phyloP scores from a whole-genome alignment of 2,329 filamentous ascomycete genomes.

The Shiraia sp. region DNA sequence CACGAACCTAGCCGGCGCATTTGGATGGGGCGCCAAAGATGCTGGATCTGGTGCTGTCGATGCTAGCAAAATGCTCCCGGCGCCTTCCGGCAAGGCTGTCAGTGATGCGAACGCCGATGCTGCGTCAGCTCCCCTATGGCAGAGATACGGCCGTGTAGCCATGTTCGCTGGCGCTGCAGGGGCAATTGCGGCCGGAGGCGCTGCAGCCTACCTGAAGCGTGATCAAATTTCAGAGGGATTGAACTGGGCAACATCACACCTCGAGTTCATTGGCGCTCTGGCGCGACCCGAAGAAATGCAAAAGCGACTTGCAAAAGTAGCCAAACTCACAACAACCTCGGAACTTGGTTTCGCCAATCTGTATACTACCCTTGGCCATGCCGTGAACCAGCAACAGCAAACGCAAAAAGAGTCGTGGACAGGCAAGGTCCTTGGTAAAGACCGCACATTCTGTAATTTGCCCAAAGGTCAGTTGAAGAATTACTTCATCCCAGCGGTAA shows the following conservation, averaged over 20 bases:
- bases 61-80: slow-evolving; percentile 41
- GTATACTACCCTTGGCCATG: slow-evolving; percentile 80
- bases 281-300: slow-evolving; percentile 81
- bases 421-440: slow-evolving; percentile 65
- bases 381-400: slow-evolving; percentile 54
- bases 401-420: slow-evolving; percentile 43
- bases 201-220: slow-evolving; percentile 83
- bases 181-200: slow-evolving; percentile 78
- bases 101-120: slow-evolving; percentile 50
- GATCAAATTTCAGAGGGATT: slow-evolving; percentile 77
- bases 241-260: slow-evolving; percentile 83
- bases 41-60: slow-evolving; percentile 28
- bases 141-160: slow-evolving; percentile 81
- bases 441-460: slow-evolving; percentile 84
- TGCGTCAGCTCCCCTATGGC: slow-evolving; percentile 61
- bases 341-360: slow-evolving; percentile 81
- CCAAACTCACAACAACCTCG: slow-evolving; percentile 66
- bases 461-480: slow-evolving; percentile 40
- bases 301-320: slow-evolving; percentile 70
- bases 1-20: slow-evolving; percentile 64
- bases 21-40: slow-evolving; percentile 61
- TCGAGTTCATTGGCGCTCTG: slow-evolving; percentile 91
- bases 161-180: slow-evolving; percentile 82
- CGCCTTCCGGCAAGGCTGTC: slow-evolving; percentile 43
- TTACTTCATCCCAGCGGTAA: slow-evolving; percentile 57